A percentile compares a stretch with the other conserved stretches of the same genome.
phyloP scores from a whole-genome alignment of 495 filamentous ascomycete genomes.

The Jackrogersella multiformis region DNA sequence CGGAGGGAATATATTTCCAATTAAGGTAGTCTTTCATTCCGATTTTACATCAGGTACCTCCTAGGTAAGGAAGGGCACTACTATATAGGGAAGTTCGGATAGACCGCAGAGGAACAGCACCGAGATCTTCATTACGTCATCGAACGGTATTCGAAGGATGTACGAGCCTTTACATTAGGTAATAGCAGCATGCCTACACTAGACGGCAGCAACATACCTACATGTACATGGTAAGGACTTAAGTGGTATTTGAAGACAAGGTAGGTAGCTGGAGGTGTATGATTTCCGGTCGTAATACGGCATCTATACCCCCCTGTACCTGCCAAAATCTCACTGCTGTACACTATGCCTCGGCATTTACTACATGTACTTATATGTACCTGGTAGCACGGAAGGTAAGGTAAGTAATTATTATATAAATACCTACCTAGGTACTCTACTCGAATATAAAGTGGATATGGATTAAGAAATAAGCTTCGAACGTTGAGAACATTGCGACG shows the following conservation, averaged over 20 bases:
- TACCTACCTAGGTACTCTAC: too few relatives aligned
- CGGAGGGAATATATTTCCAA: not conserved
- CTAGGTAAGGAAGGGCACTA: not conserved
- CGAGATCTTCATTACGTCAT: constrained; percentile 17
- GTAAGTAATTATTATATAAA: too few relatives aligned
- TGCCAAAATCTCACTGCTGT: not conserved
- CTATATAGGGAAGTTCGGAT: constrained; percentile 6
- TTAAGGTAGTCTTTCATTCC: constrained; percentile 1
- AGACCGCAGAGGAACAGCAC: not conserved
- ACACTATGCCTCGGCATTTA: not conserved
- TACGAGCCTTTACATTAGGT: not conserved
- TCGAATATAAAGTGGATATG: not conserved
- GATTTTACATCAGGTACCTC: not conserved
- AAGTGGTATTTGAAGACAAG: not conserved
- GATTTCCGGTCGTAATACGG: not conserved
- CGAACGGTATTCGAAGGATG: not conserved
- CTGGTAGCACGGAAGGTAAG: too few relatives aligned
- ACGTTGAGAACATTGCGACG: not conserved
- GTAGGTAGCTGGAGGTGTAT: not conserved
- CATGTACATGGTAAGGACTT: too few relatives aligned
- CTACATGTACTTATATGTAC: not conserved
- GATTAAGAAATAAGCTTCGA: not conserved
- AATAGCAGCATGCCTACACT: too few relatives aligned
- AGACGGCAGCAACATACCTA: too few relatives aligned
- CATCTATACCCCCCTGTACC: not conserved